Evolutionary conservation across 345 rosid species (phyloP).

Genomic region (Cardamine chenopodiifolia): DNA sequence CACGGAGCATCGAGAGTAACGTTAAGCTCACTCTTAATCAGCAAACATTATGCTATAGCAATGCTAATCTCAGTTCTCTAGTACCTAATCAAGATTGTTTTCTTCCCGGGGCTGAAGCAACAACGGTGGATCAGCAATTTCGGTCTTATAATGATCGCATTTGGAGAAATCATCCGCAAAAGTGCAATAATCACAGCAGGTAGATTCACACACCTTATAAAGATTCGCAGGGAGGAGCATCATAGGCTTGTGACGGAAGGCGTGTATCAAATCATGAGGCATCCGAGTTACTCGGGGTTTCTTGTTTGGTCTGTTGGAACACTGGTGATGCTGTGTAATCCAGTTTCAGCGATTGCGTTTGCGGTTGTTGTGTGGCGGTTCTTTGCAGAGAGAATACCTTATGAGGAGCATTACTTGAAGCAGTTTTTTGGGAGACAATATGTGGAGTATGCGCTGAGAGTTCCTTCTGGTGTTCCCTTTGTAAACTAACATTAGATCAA

Average conservation of each 20-base stretch:
- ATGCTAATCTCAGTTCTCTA: conserved; percentile 60
- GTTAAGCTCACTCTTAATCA: conserved; percentile 61
- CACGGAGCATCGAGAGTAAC: conserved; percentile 63
- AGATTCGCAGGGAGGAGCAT: conserved; percentile 54
- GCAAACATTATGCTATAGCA: conserved; percentile 58
- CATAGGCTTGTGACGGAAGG: conserved; percentile 67
- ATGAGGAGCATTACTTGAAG: conserved; percentile 67
- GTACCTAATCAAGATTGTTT: conserved; percentile 48
- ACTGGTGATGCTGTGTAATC: conserved; percentile 80
- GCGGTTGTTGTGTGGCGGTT: conserved; percentile 66
- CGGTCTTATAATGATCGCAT: conserved; percentile 55
- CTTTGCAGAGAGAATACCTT: conserved; percentile 62
- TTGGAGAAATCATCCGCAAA: conserved; percentile 65
- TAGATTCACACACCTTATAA: conserved; percentile 71
- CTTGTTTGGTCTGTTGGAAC: conserved; percentile 72
- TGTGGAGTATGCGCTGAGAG: conserved; percentile 53
- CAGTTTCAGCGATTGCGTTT: conserved; percentile 58
- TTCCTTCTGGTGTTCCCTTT: conserved; percentile 74
- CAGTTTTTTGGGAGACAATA: conserved; percentile 64
- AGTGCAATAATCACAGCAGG: conserved; percentile 72
- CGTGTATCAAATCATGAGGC: conserved; percentile 60
- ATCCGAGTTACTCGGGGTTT: conserved; percentile 77
- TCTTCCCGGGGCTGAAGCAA: conserved; percentile 63
- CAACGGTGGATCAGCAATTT: conserved; percentile 62
- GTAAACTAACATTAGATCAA: conserved; percentile 45